Base-by-base conservation (phyloP, 1,284 basidiomycete genomes). In the Puccinia horiana region DNA sequence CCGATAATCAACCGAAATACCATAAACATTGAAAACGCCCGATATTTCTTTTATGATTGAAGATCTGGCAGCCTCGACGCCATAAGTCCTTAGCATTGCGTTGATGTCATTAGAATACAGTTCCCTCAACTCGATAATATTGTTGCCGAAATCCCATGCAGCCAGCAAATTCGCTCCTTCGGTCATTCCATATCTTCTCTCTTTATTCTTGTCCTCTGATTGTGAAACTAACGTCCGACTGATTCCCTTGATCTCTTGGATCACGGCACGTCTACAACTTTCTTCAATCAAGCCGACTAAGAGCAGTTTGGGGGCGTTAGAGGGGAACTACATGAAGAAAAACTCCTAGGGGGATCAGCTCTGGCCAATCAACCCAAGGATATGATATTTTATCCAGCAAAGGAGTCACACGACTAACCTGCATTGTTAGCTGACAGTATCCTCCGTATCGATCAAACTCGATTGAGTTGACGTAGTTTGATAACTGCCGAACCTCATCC, bases 41-140 rank as follows among this genome's bases (percentile, higher is more conserved):
- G 92, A 90, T 88, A 99, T 94, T 88, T 99, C 96, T 82, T 90
- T 84, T 75, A 88, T 88, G 83, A 88, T 88, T 29, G 86, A 86
- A 12, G 86, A 84, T 32, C 88, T 85, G 2, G 88, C 88, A 0
- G 88, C 88, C 84, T 88, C 88, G 49, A 88, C 88, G 77, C 88
- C 88, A 89, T 98, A 99, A 1, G 94, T 93, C 85, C 91, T 91
- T 67, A 98, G 89, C 76, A 96, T 92, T 23, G 96, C 93, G 85
- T 95, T 94, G 82, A 99, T 94, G 86, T 99, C 96, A 88, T 99
- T 99, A 37, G 96, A 96, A 85, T 93, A 93, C 82, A 98, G 91
- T 77, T 91, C 90, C 86, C 95, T 90, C 77, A 94, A 90, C 85
- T 96, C 92, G 83, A 98, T 90, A 83, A 96, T 91, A 81, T 90